These are phyloP conservation scores for Phytophthora pluvialis DNA, from an alignment of 352 stramenopile species.

Conservation along the genomic window DNA sequence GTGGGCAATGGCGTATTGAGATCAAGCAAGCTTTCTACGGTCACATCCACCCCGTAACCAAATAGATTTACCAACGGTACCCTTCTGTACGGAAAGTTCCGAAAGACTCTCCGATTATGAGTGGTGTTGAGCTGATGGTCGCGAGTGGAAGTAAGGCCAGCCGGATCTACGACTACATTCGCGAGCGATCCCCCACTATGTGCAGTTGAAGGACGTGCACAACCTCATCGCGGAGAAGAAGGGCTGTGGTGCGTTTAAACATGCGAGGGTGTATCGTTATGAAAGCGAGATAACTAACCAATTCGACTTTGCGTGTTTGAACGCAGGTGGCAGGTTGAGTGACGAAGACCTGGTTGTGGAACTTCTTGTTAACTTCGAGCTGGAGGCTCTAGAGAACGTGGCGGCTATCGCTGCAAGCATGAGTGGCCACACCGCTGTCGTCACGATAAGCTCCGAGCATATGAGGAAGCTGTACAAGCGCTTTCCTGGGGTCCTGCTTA, in stretches of 20 bases:
- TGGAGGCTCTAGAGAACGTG: background rate
- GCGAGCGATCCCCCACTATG: background rate
- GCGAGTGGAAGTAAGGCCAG: conserved; percentile 5
- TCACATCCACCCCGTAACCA: conserved; percentile 1
- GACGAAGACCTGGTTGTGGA: conserved; percentile 8
- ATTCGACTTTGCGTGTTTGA: background rate
- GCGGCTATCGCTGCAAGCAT: conserved; percentile 1
- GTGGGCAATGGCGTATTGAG: background rate
- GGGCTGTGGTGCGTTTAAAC: background rate
- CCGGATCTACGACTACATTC: conserved; percentile 12
- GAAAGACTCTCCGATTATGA: background rate
- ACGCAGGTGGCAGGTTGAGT: background rate
- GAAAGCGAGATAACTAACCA: background rate
- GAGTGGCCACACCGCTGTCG: conserved; percentile 4
- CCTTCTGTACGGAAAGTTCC: background rate
- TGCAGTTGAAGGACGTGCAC: conserved; percentile 6
- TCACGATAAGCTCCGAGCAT: conserved; percentile 4
- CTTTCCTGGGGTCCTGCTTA: conserved; percentile 12
- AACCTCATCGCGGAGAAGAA: conserved; percentile 6
- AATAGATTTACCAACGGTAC: conserved; percentile 3
- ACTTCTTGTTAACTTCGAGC: conserved; percentile 4
- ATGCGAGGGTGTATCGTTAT: background rate
- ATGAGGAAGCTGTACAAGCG: conserved; percentile 9
- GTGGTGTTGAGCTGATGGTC: conserved; percentile 11
- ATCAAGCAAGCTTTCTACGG: conserved; percentile 8